These are phyloP conservation scores for Cardamine chenopodiifolia DNA, from an alignment of 345 rosid species.

Conservation along the genomic window DNA sequence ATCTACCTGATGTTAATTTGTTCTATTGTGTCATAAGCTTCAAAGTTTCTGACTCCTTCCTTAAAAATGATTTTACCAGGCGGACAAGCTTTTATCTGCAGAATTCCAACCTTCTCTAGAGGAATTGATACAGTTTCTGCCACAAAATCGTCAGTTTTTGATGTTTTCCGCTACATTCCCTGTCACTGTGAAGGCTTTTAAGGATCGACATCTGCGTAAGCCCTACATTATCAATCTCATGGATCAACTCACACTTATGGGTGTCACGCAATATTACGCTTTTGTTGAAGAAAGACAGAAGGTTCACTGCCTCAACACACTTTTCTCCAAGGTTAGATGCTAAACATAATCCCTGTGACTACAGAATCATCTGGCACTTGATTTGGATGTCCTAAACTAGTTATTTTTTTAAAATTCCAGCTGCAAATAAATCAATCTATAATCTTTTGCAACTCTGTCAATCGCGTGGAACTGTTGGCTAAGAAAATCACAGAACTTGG, in stretches of 20 bases:
- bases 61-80: conserved; percentile 54
- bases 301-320: conserved; percentile 99
- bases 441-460: conserved; percentile 98
- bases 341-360: not conserved
- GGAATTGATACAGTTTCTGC: conserved; percentile 89
- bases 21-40: conserved; percentile 30
- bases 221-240: conserved; percentile 95
- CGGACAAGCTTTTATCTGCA: conserved; percentile 96
- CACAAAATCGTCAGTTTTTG: conserved; percentile 80
- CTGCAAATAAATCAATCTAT: conserved; percentile 99
- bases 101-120: conserved; percentile 97
- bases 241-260: conserved; percentile 98
- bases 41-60: conserved; percentile 48
- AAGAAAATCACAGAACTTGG: conserved; percentile 99
- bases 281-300: conserved; percentile 99
- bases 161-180: conserved; percentile 99
- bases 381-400: conserved; percentile 16
- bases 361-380: conserved; percentile 3
- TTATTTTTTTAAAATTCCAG: conserved; percentile 46
- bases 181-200: conserved; percentile 96
- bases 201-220: conserved; percentile 80
- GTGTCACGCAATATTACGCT: conserved; percentile 96
- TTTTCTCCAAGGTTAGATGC: conserved; percentile 86
- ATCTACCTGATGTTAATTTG: not conserved
- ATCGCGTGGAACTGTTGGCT: conserved; percentile 94